Evolutionary conservation across 148 eudicot species (phyloP).

Genomic region (Rhododendron simsii): DNA sequence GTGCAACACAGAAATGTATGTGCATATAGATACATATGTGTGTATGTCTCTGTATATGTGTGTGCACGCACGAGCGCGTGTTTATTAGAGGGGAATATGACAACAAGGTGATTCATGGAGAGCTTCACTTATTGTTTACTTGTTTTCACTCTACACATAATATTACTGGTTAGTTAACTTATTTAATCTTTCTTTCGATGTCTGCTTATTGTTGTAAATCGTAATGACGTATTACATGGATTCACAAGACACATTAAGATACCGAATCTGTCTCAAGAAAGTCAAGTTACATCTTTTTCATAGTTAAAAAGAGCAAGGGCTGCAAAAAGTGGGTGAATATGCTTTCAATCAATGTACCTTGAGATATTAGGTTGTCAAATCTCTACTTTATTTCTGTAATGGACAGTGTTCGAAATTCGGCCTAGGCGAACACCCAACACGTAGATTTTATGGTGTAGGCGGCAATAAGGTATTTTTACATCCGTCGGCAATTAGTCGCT

Average conservation of each 20-base stretch:
- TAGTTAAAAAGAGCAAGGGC: background rate
- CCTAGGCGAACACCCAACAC: too few relatives aligned
- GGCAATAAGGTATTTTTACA: too few relatives aligned
- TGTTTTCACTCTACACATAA: background rate
- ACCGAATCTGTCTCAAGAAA: background rate
- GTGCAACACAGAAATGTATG: background rate
- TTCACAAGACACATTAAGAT: background rate
- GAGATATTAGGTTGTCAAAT: background rate
- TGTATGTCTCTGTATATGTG: too few relatives aligned
- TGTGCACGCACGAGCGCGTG: background rate
- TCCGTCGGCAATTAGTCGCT: too few relatives aligned
- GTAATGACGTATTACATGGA: background rate
- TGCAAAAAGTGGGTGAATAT: background rate
- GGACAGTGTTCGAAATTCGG: background rate
- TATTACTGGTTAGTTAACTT: background rate
- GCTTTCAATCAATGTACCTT: background rate
- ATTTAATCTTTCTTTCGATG: background rate
- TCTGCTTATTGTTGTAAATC: background rate
- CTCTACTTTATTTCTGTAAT: background rate
- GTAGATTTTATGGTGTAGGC: too few relatives aligned
- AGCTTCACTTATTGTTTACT: background rate
- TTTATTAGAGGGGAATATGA: background rate
- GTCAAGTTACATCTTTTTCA: background rate
- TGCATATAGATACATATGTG: background rate
- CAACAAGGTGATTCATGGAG: background rate